Base-by-base conservation (phyloP, 2,329 filamentous ascomycete genomes). In the Beauveria rudraprayagi region DNA sequence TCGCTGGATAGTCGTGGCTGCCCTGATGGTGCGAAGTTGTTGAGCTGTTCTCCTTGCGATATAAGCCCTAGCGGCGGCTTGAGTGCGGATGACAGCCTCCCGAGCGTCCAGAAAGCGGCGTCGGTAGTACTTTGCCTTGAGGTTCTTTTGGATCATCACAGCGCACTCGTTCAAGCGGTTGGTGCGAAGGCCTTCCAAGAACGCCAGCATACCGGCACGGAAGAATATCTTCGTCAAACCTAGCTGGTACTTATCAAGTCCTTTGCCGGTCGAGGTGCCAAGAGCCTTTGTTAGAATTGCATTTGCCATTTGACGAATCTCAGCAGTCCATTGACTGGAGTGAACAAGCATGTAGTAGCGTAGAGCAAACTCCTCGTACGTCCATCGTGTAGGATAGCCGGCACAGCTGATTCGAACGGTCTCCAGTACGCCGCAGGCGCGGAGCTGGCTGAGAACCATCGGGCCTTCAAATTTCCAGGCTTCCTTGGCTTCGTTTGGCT, bases 181-280 rank as follows among this genome's bases (percentile, higher is more conserved):
- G 14, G 94, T 97, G 62, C 94, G 87, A 66, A 97, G 81, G 67
- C 97, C 97, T 77, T 99, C 94, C 56, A 99, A 80, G 78, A 97
- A 97, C 7, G 94, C 94, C 68, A 99, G 87, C 94, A 99, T 99
- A 75, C 94, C 94, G 61, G 94, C 94, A 63, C 94, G 89, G 86
- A 99, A 99, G 79, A 99, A 99, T 72, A 99, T 97, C 79, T 99
- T 99, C 57, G 93, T 97, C 66, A 97, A 80, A 77, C 94, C 94
- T 65, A 99, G 84, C 77, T 99, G 94, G 72, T 97, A 99, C 76
- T 96, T 99, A 78, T 97, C 94, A 59, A 87, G 77, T 53, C 88
- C 88, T 67, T 88, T 84, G 63, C 84, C 85, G 48, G 82, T 90
- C 67, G 85, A 86, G 64, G 89, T 86, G 61, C 91, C 93, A 34